These are phyloP conservation scores for Aspergillus intermedius DNA, from an alignment of 2,329 filamentous ascomycete species.

Conservation along the genomic window DNA sequence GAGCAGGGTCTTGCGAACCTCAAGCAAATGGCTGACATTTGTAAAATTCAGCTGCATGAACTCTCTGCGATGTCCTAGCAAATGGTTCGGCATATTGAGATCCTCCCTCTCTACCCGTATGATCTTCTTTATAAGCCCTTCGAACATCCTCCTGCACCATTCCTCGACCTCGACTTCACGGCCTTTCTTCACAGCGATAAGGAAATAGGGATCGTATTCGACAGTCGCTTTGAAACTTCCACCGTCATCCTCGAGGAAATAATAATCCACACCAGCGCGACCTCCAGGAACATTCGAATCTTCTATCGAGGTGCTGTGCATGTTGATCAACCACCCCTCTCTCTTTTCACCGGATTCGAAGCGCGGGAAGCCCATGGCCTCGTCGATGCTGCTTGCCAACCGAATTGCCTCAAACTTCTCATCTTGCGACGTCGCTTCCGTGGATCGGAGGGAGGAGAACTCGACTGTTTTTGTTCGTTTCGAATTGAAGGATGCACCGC, in stretches of 20 bases:
- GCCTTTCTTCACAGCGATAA: constrained; percentile 82
- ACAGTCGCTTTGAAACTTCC: constrained; percentile 92
- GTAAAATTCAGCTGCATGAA: constrained; percentile 82
- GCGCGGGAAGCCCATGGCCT: constrained; percentile 85
- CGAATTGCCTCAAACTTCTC: constrained; percentile 83
- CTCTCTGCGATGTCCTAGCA: constrained; percentile 81
- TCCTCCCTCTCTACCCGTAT: constrained; percentile 85
- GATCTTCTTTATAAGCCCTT: constrained; percentile 73
- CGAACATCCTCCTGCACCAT: constrained; percentile 74
- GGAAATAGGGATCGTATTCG: constrained; percentile 94
- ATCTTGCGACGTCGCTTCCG: constrained; percentile 83
- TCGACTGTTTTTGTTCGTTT: constrained; percentile 70
- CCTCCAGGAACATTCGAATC: constrained; percentile 79
- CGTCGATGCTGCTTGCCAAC: constrained; percentile 83
- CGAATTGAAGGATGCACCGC: constrained; percentile 39
- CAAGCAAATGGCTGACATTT: constrained; percentile 79
- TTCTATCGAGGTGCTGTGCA: constrained; percentile 80
- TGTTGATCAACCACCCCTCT: constrained; percentile 90
- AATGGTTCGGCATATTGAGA: constrained; percentile 87
- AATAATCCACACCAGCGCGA: constrained; percentile 87
- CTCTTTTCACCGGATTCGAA: constrained; percentile 83
- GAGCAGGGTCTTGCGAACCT: constrained; percentile 75
- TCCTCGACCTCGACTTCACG: constrained; percentile 92
- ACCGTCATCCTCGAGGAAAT: constrained; percentile 87
- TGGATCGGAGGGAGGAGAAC: constrained; percentile 63